Percentiles rank a stretch among this genome's conserved stretches.
Conservation (phyloP, 371 early-diverging fungal species). For the Mortierella sp. region DNA sequence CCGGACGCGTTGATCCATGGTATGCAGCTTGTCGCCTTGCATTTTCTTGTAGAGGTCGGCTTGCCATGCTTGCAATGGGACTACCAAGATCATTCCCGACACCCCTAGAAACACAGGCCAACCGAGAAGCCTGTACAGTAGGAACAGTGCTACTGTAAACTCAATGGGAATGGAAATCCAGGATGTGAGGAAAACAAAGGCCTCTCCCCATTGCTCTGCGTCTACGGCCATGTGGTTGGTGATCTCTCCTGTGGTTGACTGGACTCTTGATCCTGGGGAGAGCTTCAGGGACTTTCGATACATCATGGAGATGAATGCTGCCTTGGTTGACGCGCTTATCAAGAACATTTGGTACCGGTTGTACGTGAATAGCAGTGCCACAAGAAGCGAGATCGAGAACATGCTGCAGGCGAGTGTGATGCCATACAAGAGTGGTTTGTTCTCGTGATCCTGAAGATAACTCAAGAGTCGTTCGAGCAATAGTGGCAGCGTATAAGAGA, state of each 20-base stretch:
- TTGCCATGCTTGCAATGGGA: conserved; percentile 56
- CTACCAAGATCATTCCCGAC: conserved; percentile 33
- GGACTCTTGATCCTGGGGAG: conserved; percentile 81
- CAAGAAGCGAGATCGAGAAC: conserved; percentile 12
- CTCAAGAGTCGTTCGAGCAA: conserved; percentile 14
- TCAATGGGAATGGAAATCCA: conserved; percentile 27
- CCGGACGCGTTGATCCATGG: conserved; percentile 30
- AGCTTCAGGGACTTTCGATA: conserved; percentile 88
- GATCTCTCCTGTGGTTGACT: conserved; percentile 78
- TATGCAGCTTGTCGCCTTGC: conserved; percentile 13
- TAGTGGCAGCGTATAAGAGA: conserved; percentile 16
- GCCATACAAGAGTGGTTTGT: conserved; percentile 24
- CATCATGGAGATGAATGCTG: conserved; percentile 82
- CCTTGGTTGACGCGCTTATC: conserved; percentile 14
- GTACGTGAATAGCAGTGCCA: conserved; percentile 28
- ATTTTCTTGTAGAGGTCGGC: conserved; percentile 32
- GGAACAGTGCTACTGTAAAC: conserved; percentile 14
- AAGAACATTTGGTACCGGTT: conserved; percentile 38
- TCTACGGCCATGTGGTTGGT: conserved; percentile 80
- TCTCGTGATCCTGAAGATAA: conserved; percentile 22
- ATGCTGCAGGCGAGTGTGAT: conserved; percentile 26
- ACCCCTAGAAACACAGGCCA: conserved; percentile 64
- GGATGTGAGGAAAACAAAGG: conserved; percentile 2
- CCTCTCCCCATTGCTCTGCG: conserved; percentile 28
- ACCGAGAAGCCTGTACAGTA: conserved; percentile 64